Evolutionary conservation across 2,329 filamentous ascomycete species (phyloP).

Genomic region (Pestalotiopsis sp.): DNA sequence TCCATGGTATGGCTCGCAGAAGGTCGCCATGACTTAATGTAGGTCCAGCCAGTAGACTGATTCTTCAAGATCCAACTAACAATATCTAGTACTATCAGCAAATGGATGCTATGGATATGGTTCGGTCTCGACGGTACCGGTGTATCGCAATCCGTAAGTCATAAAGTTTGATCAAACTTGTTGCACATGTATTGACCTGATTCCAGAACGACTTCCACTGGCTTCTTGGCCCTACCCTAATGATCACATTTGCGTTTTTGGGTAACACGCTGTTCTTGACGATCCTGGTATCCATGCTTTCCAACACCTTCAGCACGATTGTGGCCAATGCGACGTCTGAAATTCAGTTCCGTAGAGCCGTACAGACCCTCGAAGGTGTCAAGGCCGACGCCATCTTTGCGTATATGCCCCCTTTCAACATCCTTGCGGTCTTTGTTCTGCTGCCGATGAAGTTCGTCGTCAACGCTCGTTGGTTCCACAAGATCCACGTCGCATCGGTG

Average conservation of each 20-base stretch:
- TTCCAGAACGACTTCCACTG: slow-evolving; percentile 66
- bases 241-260: slow-evolving; percentile 82
- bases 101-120: slow-evolving; percentile 95
- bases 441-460: slow-evolving; percentile 77
- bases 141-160: slow-evolving; percentile 54
- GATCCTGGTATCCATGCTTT: slow-evolving; percentile 83
- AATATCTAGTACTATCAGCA: slow-evolving; percentile 63
- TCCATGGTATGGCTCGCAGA: slow-evolving; percentile 78
- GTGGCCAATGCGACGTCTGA: slow-evolving; percentile 77
- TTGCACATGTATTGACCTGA: slow-evolving; percentile 9
- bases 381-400: slow-evolving; percentile 83
- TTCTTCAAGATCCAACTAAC: neutral
- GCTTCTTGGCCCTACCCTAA: slow-evolving; percentile 75
- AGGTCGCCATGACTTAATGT: slow-evolving; percentile 59
- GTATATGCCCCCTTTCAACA: slow-evolving; percentile 81
- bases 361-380: slow-evolving; percentile 81
- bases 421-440: slow-evolving; percentile 72
- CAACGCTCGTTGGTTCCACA: slow-evolving; percentile 85
- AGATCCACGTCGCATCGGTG: slow-evolving; percentile 78
- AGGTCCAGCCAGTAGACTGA: slow-evolving; percentile 23
- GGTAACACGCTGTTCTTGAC: slow-evolving; percentile 89
- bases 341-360: slow-evolving; percentile 78
- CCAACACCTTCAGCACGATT: slow-evolving; percentile 79
- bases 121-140: slow-evolving; percentile 78
- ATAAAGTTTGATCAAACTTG: neutral